Conservation (phyloP, 257 asterid species). For the Henckelia pumila region DNA sequence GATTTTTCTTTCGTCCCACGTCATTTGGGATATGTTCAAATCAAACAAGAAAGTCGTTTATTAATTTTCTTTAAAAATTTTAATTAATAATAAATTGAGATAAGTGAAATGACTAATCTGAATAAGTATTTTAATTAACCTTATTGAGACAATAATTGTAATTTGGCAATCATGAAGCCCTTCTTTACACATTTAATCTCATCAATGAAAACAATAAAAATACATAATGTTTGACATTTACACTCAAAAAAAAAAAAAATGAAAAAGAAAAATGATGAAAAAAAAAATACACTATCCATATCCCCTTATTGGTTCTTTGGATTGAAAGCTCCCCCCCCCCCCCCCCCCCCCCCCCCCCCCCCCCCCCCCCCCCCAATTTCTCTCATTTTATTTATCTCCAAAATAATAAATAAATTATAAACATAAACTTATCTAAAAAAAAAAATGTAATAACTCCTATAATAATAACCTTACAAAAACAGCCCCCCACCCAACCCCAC, state of each 20-base stretch:
- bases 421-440: slow-evolving; percentile 28
- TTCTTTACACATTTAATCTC: not conserved
- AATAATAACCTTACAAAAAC: not conserved
- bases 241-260: slow-evolving; percentile 38
- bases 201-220: not conserved
- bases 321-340: slow-evolving; percentile 22
- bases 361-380: no score
- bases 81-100: not conserved
- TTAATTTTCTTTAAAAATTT: no score
- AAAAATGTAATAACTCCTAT: no score
- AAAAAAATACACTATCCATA: slow-evolving; percentile 19
- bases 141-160: slow-evolving; percentile 24
- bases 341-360: no score
- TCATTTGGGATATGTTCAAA: no score
- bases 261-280: slow-evolving; percentile 17
- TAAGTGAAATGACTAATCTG: not conserved
- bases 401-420: slow-evolving; percentile 53
- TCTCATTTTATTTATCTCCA: slow-evolving; percentile 42
- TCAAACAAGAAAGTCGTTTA: no score
- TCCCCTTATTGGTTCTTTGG: slow-evolving; percentile 25
- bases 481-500: slow-evolving; percentile 21
- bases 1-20: no score
- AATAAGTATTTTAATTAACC: slow-evolving; percentile 15
- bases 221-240: slow-evolving; percentile 49
- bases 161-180: not conserved